Evolutionary conservation across 352 stramenopile genomes (phyloP).

Genomic region (Pythium myriotylum): DNA sequence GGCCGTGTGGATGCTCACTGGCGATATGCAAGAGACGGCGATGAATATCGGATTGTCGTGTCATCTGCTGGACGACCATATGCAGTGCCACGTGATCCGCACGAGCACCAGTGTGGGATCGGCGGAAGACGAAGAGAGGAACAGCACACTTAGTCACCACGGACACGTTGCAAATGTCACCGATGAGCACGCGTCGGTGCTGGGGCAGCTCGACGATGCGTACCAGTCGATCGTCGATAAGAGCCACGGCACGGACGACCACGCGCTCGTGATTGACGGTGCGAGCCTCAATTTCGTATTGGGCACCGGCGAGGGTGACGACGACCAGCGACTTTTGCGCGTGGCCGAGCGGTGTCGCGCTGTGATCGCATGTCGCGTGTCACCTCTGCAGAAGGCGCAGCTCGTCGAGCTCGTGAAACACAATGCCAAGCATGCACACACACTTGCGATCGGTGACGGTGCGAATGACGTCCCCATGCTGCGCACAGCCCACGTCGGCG

Average conservation of each 20-base stretch:
- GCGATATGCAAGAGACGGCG: slow-evolving; percentile 87
- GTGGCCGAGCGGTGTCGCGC: slow-evolving; percentile 90
- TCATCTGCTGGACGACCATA: slow-evolving; percentile 89
- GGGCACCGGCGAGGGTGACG: slow-evolving; percentile 37
- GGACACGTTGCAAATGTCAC: too few relatives aligned
- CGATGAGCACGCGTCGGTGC: slow-evolving; percentile 17
- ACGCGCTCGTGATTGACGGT: slow-evolving; percentile 94
- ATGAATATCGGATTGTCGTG: slow-evolving; percentile 87
- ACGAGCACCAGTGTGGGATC: slow-evolving; percentile 1
- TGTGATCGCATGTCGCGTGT: slow-evolving; percentile 97
- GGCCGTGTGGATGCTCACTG: slow-evolving; percentile 83
- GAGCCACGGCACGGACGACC: slow-evolving; percentile 27
- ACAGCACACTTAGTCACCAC: too few relatives aligned
- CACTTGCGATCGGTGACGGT: slow-evolving; percentile 86
- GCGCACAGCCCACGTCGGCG: slow-evolving; percentile 81
- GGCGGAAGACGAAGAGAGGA: slow-evolving; percentile 47
- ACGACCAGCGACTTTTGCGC: slow-evolving; percentile 64
- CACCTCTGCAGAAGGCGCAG: slow-evolving; percentile 97
- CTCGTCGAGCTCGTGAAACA: slow-evolving; percentile 95
- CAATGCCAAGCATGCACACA: slow-evolving; percentile 76
- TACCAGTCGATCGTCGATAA: neutral
- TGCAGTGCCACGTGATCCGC: slow-evolving; percentile 88
- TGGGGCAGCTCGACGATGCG: slow-evolving; percentile 26
- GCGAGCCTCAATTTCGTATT: slow-evolving; percentile 83
- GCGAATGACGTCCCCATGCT: slow-evolving; percentile 92